Percentiles rank a stretch among this genome's conserved stretches.
phyloP scores from a whole-genome alignment of 495 filamentous ascomycete species.

The Tetracladium setigerum region DNA sequence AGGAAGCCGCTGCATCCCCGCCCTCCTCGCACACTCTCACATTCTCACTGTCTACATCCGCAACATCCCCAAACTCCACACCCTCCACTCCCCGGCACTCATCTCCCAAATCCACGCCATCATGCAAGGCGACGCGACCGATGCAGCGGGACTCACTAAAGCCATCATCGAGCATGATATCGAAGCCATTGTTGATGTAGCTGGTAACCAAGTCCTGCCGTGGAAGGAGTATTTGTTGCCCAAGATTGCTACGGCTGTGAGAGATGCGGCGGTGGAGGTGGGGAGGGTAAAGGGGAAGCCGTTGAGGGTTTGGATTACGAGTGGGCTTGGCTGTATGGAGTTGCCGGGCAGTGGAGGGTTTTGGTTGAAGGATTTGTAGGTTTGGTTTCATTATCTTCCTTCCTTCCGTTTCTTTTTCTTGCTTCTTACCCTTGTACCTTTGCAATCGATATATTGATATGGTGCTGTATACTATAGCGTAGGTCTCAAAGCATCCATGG shows the following conservation, averaged over 20 bases:
- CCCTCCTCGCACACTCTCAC: slow-evolving; percentile 32
- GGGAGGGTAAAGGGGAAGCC: slow-evolving; percentile 21
- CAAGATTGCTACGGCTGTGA: slow-evolving; percentile 21
- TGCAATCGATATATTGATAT: background rate
- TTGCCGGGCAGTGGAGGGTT: slow-evolving; percentile 16
- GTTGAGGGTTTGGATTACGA: slow-evolving; percentile 28
- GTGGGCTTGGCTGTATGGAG: slow-evolving; percentile 21
- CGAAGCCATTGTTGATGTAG: slow-evolving; percentile 33
- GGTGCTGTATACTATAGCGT: slow-evolving; percentile 10
- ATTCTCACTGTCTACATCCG: slow-evolving; percentile 32
- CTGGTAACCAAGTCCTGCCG: slow-evolving; percentile 24
- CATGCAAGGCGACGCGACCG: slow-evolving; percentile 32
- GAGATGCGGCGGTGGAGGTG: slow-evolving; percentile 24
- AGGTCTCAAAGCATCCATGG: slow-evolving; percentile 10
- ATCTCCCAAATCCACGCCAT: slow-evolving; percentile 19
- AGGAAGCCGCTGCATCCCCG: slow-evolving; percentile 30
- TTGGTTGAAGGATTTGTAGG: slow-evolving; percentile 26
- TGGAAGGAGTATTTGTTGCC: slow-evolving; percentile 21
- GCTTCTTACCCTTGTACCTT: background rate
- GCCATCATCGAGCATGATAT: slow-evolving; percentile 27
- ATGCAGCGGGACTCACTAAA: slow-evolving; percentile 24
- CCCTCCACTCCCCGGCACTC: slow-evolving; percentile 16
- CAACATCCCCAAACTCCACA: slow-evolving; percentile 27
- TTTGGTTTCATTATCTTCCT: too few relatives aligned
- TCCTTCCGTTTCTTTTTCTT: too few relatives aligned